Evolutionary conservation across 371 early-diverging fungal genomes (phyloP), one percentile per base, ranked within the genome.

Genomic region (Lichtheimia corymbifera): DNA sequence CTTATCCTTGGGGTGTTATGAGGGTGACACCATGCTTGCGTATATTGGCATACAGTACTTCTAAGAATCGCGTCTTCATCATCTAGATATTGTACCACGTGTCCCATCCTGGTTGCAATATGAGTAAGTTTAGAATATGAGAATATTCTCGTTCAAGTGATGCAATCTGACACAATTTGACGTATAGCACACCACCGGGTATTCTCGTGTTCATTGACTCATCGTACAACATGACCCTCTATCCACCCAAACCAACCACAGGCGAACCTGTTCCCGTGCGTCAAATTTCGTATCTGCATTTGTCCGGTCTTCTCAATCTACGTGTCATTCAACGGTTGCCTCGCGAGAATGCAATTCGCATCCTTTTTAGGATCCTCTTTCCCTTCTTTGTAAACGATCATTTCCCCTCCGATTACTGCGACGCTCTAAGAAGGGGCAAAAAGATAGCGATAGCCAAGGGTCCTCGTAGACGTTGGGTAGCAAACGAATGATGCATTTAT

Each of bases 321-420:
- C 56, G 68, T 9, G 80, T 85, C 3, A 79, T 83, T 18, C 71
- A 67, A 45, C 65, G 85, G 50, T 61, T 85, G 53, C 68, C 64
- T 14, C 69, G 60, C 6, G 85, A 85, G 59, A 71, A 79, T 0
- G 66, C 73, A 50, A 56, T 79, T 0, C 82, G 83, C 15, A 71
- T 85, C 30, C 27, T 77, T 5, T 82, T 82, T 45, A 76, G 85
- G 17, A 55, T 85, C 13, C 18, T 82, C 2, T 63, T 79, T 13
- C 85, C 85, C 0, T 85, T 82, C 62, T 82, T 85, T 56, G 47
- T 85, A 54, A 83, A 83, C 30, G 85, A 85, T 53, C 85, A 85
- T 63, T 85, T 85, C 44, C 79, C 82, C 0, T 70, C 76, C 14
- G 82, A 80, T 28, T 85, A 85, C 55, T 74, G 77, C 59, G 75